These are phyloP conservation scores for Cryphonectria carpinicola DNA, from an alignment of 2,329 filamentous ascomycete genomes.

Conservation along the genomic window DNA sequence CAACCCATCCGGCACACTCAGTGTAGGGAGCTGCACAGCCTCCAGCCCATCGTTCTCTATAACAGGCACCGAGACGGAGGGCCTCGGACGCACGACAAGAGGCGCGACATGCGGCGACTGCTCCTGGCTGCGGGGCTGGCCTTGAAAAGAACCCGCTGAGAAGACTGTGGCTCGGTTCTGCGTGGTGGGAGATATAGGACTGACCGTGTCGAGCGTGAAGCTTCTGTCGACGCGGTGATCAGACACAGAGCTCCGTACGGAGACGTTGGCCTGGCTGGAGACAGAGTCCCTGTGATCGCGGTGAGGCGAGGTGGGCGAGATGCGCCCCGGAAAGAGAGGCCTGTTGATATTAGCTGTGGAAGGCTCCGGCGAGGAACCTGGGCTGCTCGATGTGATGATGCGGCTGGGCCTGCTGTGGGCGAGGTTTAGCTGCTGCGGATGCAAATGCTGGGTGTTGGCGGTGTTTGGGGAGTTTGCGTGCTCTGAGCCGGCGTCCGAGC, in stretches of 20 bases:
- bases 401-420: conserved; percentile 16
- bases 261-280: conserved; percentile 1
- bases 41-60: background rate
- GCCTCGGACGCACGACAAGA: background rate
- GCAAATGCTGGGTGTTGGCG: background rate
- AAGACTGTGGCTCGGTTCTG: background rate
- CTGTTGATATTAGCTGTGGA: background rate
- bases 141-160: conserved; percentile 4
- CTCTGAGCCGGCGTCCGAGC: background rate
- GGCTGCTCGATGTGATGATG: background rate
- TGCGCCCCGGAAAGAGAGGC: background rate
- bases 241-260: conserved; percentile 10
- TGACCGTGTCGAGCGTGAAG: conserved; percentile 15
- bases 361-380: background rate
- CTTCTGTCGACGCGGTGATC: conserved; percentile 9
- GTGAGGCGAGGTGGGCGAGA: background rate
- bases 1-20: conserved; percentile 38
- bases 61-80: background rate
- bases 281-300: background rate
- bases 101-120: conserved; percentile 8
- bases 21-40: conserved; percentile 6
- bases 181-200: conserved; percentile 1
- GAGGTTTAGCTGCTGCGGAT: background rate
- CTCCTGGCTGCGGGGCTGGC: background rate
- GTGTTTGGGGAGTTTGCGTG: background rate